A percentile compares a stretch with the other conserved stretches of the same genome.
Evolutionary conservation across 2,329 filamentous ascomycete genomes (phyloP).

Genomic region (Trichoderma sp.): DNA sequence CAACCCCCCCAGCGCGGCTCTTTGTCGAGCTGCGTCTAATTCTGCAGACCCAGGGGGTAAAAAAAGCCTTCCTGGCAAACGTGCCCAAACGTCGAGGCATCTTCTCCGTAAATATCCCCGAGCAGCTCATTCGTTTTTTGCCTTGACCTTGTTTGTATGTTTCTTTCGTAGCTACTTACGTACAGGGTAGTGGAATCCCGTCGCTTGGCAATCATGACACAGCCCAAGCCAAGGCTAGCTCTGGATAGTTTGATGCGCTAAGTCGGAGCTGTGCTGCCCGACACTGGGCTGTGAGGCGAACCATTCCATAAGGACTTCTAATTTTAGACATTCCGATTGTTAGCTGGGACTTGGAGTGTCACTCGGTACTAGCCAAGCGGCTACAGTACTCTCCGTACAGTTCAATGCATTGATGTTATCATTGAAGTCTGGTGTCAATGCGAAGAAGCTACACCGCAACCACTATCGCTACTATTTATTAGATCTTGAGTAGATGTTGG

Average conservation of each 20-base stretch:
- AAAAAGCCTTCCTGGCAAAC: not conserved
- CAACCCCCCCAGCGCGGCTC: not conserved
- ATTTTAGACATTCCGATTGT: not conserved
- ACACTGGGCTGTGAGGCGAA: slow-evolving; percentile 10
- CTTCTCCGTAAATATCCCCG: not conserved
- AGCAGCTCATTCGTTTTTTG: not conserved
- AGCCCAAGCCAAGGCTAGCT: not conserved
- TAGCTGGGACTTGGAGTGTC: not conserved
- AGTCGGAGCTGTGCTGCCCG: not conserved
- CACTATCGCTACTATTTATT: not conserved
- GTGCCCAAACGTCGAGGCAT: not conserved
- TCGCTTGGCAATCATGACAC: not conserved
- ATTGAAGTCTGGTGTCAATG: not conserved
- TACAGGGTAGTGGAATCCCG: not conserved
- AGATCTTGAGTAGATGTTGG: not conserved
- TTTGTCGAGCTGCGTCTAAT: not conserved
- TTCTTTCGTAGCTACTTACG: not conserved
- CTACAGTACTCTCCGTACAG: not conserved
- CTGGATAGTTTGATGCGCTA: not conserved
- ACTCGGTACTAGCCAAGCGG: not conserved
- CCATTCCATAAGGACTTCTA: not conserved
- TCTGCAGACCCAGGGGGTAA: not conserved
- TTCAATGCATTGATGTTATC: not conserved
- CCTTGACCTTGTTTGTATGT: not conserved
- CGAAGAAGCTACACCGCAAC: not conserved